phyloP scores from a whole-genome alignment of 257 asterid genomes.

The Gentiana straminea region DNA sequence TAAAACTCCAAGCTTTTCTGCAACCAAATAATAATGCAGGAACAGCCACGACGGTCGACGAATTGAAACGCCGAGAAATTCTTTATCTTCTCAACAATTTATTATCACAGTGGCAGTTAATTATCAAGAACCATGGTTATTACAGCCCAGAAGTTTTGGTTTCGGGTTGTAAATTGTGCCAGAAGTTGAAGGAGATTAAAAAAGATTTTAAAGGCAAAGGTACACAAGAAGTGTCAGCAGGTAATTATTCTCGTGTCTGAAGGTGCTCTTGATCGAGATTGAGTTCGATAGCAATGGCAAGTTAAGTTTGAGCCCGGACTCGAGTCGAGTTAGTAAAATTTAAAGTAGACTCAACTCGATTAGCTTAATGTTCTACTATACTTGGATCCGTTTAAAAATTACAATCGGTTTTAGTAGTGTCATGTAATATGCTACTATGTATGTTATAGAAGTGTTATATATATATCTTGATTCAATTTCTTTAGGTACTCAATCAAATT shows the following conservation, averaged over 20 bases:
- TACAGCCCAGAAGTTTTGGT: conserved; percentile 2
- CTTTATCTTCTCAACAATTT: conserved; percentile 30
- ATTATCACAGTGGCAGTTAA: conserved; percentile 23
- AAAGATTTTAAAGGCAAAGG: conserved; percentile 11
- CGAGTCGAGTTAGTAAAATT: no score
- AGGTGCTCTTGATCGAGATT: no score
- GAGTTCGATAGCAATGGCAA: no score
- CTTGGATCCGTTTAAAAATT: neutral
- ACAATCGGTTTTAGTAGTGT: neutral
- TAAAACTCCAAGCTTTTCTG: neutral
- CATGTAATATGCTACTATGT: neutral
- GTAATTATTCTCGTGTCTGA: neutral
- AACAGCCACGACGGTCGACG: neutral
- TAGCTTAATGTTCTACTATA: no score
- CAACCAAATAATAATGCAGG: neutral
- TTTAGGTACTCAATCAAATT: no score
- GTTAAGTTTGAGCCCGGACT: no score
- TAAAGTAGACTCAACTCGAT: no score
- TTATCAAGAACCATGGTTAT: conserved; percentile 1
- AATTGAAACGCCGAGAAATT: conserved; percentile 14
- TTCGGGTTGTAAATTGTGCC: conserved; percentile 4
- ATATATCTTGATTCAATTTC: no score
- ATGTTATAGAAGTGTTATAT: neutral
- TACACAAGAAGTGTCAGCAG: neutral
- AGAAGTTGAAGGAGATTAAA: conserved; percentile 12